Evolutionary conservation across 139 green algal genomes (phyloP).

Genomic region (Chlamydomonas applanata): DNA sequence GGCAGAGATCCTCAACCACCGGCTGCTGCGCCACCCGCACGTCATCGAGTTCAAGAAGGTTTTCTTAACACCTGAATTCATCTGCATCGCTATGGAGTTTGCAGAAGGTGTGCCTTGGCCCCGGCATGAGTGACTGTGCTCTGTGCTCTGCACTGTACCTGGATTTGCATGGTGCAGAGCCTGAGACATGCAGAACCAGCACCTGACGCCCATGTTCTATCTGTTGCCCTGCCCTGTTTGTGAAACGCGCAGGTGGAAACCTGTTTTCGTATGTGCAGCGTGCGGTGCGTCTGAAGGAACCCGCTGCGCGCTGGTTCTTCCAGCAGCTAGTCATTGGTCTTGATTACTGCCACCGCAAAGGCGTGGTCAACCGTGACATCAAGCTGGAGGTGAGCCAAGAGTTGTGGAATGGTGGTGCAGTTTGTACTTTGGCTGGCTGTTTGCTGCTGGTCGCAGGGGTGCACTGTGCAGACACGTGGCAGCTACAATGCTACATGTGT

Average conservation of each 20-base stretch:
- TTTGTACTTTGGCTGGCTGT: background rate
- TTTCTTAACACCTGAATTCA: constrained; percentile 63
- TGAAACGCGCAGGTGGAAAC: constrained; percentile 31
- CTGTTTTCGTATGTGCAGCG: constrained; percentile 80
- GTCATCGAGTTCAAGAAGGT: constrained; percentile 97
- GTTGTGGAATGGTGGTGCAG: background rate
- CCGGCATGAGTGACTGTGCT: background rate
- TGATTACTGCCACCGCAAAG: constrained; percentile 91
- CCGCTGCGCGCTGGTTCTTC: constrained; percentile 97
- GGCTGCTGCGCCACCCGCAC: constrained; percentile 89
- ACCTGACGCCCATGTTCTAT: no score
- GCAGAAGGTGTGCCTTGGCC: background rate
- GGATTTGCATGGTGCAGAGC: background rate
- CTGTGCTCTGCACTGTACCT: background rate
- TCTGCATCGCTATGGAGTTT: constrained; percentile 63
- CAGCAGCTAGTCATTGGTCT: constrained; percentile 91
- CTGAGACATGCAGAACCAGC: no score
- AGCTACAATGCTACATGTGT: background rate
- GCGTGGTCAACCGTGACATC: constrained; percentile 88
- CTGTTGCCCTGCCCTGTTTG: background rate
- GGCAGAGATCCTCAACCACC: constrained; percentile 94
- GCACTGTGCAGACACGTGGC: background rate
- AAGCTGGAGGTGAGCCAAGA: constrained; percentile 75
- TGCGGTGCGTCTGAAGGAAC: constrained; percentile 87
- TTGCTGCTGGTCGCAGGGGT: background rate